These are phyloP conservation scores for Cytospora piceicola DNA, from an alignment of 2,329 filamentous ascomycete species.

Conservation along the genomic window DNA sequence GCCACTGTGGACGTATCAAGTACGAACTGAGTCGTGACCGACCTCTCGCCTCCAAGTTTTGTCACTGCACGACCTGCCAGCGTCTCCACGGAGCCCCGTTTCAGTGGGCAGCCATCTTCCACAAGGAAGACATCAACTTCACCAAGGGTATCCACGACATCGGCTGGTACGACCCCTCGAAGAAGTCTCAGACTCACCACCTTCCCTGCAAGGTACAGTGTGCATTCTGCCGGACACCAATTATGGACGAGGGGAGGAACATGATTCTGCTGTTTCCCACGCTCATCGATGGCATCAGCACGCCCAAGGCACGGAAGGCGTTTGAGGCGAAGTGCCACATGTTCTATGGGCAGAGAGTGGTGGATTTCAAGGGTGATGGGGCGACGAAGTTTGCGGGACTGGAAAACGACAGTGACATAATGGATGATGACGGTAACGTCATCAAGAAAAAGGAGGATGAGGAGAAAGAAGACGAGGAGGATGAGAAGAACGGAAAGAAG, in stretches of 20 bases:
- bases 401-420: slow-evolving; percentile 48
- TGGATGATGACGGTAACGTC: slow-evolving; percentile 36
- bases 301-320: slow-evolving; percentile 58
- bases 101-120: slow-evolving; percentile 88
- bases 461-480: not conserved
- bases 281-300: slow-evolving; percentile 66
- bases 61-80: slow-evolving; percentile 83
- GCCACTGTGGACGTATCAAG: slow-evolving; percentile 76
- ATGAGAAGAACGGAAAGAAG: not conserved
- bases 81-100: slow-evolving; percentile 81
- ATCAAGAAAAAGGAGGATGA: slow-evolving; percentile 24
- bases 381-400: slow-evolving; percentile 77
- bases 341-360: slow-evolving; percentile 75
- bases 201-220: slow-evolving; percentile 84
- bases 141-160: slow-evolving; percentile 65
- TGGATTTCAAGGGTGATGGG: slow-evolving; percentile 75
- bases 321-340: slow-evolving; percentile 78
- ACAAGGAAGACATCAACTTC: slow-evolving; percentile 77
- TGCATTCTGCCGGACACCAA: slow-evolving; percentile 71
- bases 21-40: slow-evolving; percentile 71
- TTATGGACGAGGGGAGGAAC: slow-evolving; percentile 88
- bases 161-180: slow-evolving; percentile 71
- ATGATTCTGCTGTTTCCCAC: slow-evolving; percentile 82
- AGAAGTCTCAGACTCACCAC: slow-evolving; percentile 65
- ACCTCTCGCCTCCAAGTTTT: slow-evolving; percentile 77